Evolutionary conservation across 768 basidiomycete genomes (phyloP).

Genomic region (Pleurotus ostreatus): DNA sequence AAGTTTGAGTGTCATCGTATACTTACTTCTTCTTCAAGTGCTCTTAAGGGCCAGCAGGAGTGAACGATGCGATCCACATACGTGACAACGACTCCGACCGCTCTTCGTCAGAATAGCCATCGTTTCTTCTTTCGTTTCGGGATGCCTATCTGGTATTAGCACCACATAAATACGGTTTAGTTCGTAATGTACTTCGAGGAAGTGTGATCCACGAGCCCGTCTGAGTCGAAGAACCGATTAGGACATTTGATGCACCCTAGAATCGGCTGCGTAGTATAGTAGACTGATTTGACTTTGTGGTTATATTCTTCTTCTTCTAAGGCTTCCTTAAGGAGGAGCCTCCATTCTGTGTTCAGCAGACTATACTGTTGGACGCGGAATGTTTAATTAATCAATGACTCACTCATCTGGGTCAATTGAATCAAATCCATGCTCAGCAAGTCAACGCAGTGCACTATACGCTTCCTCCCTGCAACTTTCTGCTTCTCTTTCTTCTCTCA

Average conservation of each 20-base stretch:
- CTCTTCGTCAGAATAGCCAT: background rate
- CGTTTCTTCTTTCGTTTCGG: constrained; percentile 1
- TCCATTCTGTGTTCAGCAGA: background rate
- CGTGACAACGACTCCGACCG: background rate
- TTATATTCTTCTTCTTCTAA: background rate
- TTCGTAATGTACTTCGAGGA: background rate
- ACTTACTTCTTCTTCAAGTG: constrained; percentile 5
- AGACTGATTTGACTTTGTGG: background rate
- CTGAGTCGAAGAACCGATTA: constrained; percentile 1
- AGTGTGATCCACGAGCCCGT: constrained; percentile 6
- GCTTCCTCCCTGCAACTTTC: background rate
- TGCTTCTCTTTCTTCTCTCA: background rate
- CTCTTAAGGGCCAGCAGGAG: background rate
- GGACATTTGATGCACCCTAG: constrained; percentile 1
- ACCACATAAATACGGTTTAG: too few relatives aligned
- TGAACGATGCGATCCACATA: background rate
- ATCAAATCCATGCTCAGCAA: background rate
- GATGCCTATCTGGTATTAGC: background rate
- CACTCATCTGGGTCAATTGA: background rate
- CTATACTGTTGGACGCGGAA: too few relatives aligned
- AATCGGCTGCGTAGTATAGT: constrained; percentile 1
- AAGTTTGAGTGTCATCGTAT: background rate
- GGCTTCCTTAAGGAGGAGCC: background rate
- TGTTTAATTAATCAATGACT: background rate
- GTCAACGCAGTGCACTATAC: background rate